Evolutionary conservation across 179 eudicot genomes (phyloP), one percentile per base, ranked within the genome.

Genomic region (Spinacia oleracea): DNA sequence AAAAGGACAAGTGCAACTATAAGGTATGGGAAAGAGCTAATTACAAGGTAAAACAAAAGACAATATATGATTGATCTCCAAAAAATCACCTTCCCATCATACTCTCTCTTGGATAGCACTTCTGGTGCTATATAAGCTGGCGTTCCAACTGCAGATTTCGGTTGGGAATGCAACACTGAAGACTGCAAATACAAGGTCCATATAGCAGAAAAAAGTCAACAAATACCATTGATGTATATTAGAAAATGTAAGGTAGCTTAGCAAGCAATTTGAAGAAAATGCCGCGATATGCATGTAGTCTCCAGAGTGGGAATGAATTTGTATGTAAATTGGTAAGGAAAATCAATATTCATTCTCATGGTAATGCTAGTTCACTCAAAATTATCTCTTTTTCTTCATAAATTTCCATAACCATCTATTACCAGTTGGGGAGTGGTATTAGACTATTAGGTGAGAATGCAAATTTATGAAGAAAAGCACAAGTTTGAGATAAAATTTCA

Each of bases 51-150:
- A 43, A 42, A 56, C 38, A 29, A 60, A 42, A 55, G 12, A 21
- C 10, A 75, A 8, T 25, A 23, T 59, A 6, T 10, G 48, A 31
- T 20, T 50, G 21, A 70, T 45, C 42, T 29, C 7, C 46, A 50
- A 40, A 74, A 50, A 40, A 74, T 77, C 78, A 90, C 97, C 97
- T 93, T 93, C 72, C 97, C 98, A 78, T 93, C 93, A 80, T 93
- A 93, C 79, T 90, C 90, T 88, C 82, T 93, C 79, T 81, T 91
- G 70, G 96, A 81, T 12, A 93, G 80, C 53, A 93, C 94, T 84
- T 93, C 98, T 1, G 96, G 98, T 48, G 98, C 98, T 77, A 93
- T 90, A 69, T 93, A 93, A 9, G 94, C 97, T 23, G 94, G 97
- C 34, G 97, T 93, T 66, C 97, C 97, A 23, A 93, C 97, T 8